phyloP scores from a whole-genome alignment of 345 rosid genomes.

The Eucalyptus marginata region DNA sequence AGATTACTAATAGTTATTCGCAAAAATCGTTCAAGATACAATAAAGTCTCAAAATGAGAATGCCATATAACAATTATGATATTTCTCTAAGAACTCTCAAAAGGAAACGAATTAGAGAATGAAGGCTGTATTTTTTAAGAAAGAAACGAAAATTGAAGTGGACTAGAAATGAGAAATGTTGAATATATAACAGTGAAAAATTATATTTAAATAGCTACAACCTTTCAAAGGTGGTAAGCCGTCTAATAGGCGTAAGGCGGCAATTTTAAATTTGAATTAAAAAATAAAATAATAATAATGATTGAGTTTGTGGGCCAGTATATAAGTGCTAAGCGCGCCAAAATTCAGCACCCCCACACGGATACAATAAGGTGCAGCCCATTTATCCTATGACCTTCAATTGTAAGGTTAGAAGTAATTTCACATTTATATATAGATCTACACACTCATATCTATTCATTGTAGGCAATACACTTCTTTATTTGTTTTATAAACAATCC shows the following conservation, averaged over 20 bases:
- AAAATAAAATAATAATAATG: no score
- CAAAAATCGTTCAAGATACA: not conserved
- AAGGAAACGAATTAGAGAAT: not conserved
- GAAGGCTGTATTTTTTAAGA: not conserved
- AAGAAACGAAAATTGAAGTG: no score
- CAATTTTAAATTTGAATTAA: not conserved
- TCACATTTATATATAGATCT: not conserved
- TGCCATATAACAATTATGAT: not conserved
- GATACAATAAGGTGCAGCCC: not conserved
- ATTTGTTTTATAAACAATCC: no score
- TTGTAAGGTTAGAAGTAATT: not conserved
- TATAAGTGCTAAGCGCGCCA: not conserved
- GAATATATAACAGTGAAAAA: not conserved
- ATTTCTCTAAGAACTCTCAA: not conserved
- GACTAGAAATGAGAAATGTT: no score
- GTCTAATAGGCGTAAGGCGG: not conserved
- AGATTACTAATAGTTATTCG: not conserved
- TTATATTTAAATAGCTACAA: not conserved
- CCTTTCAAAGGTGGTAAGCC: not conserved
- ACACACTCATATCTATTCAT: not conserved
- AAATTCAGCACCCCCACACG: not conserved
- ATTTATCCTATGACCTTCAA: not conserved
- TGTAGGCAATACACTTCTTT: not conserved
- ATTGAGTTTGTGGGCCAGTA: not conserved
- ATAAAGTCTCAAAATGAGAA: not conserved